These are phyloP conservation scores for Fusarium heterosporum DNA, from an alignment of 2,329 filamentous ascomycete genomes.

Conservation along the genomic window DNA sequence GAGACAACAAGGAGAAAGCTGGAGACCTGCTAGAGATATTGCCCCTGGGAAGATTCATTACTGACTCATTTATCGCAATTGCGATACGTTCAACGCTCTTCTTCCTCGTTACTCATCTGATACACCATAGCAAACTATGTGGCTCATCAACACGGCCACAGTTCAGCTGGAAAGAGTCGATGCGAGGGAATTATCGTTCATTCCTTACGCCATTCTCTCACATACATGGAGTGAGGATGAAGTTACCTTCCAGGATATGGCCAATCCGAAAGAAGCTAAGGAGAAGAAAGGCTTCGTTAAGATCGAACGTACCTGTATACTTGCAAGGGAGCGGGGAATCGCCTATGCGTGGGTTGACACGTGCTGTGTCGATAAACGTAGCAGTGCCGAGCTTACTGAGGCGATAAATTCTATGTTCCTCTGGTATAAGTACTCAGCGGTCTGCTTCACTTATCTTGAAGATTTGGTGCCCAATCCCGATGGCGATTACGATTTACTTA, in stretches of 20 bases:
- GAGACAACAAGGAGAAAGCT: too few relatives aligned
- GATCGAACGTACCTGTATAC: neutral
- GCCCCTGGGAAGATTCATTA: too few relatives aligned
- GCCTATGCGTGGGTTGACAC: slow-evolving; percentile 11
- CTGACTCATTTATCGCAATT: too few relatives aligned
- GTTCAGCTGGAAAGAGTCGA: neutral
- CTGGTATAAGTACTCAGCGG: neutral
- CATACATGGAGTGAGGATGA: slow-evolving; percentile 6
- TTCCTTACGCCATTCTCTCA: slow-evolving; percentile 1
- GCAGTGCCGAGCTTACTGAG: slow-evolving; percentile 11
- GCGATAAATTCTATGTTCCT: slow-evolving; percentile 13
- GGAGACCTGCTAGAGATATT: too few relatives aligned
- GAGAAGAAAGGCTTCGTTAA: neutral
- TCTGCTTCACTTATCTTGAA: slow-evolving; percentile 11
- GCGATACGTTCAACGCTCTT: too few relatives aligned
- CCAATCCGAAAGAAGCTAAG: fast-evolving
- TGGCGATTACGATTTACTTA: fast-evolving
- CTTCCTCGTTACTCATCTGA: too few relatives aligned
- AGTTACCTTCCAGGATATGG: slow-evolving; percentile 8
- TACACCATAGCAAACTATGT: neutral
- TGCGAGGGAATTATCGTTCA: neutral
- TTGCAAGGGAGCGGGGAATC: neutral
- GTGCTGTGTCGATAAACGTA: slow-evolving; percentile 11
- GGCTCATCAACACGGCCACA: slow-evolving; percentile 1
- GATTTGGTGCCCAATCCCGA: neutral